These are phyloP conservation scores for Nicotiana undulata DNA, from an alignment of 257 asterid genomes.

Conservation along the genomic window DNA sequence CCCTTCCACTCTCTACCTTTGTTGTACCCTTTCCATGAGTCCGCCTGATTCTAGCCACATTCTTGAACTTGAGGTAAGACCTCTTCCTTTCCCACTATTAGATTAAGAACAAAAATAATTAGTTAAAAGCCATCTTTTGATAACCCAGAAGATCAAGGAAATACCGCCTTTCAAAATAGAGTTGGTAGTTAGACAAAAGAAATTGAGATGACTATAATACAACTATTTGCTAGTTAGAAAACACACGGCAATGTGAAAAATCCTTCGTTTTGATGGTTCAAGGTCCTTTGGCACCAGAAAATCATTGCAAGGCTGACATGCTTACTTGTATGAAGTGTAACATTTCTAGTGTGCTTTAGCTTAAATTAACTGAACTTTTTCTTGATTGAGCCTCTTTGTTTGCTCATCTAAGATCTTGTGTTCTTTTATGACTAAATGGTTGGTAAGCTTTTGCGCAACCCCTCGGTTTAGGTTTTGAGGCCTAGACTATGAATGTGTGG, in stretches of 20 bases:
- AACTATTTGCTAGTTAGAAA: background rate
- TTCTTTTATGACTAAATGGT: background rate
- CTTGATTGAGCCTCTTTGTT: background rate
- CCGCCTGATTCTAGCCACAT: background rate
- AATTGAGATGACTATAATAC: slow-evolving; percentile 1
- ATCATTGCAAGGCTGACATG: background rate
- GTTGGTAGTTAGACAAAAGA: background rate
- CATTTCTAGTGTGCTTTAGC: background rate
- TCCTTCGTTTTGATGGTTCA: background rate
- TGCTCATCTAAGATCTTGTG: background rate
- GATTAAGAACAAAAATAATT: background rate
- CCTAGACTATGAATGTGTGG: background rate
- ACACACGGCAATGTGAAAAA: background rate
- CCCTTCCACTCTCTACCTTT: background rate
- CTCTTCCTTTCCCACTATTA: background rate
- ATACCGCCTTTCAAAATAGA: background rate
- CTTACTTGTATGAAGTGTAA: background rate
- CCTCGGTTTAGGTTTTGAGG: background rate
- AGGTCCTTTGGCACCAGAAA: background rate
- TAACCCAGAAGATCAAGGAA: background rate
- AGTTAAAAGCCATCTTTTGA: background rate
- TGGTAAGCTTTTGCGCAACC: background rate
- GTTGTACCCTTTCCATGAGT: background rate
- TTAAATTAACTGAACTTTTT: background rate
- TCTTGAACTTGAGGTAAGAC: background rate